phyloP scores from a whole-genome alignment of 805 yeast genomes.

The Kodamaea sagamina region DNA sequence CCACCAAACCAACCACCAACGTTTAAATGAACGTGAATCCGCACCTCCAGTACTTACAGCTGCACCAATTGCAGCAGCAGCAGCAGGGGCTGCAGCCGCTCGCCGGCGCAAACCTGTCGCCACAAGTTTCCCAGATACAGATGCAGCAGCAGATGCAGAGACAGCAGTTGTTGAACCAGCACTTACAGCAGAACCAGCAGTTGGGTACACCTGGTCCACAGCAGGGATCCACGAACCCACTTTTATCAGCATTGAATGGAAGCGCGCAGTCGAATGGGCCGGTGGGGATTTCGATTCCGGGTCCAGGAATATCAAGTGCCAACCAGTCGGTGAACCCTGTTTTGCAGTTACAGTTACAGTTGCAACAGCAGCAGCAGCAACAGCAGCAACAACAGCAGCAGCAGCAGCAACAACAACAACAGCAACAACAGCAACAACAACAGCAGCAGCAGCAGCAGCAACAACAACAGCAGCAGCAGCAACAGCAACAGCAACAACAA shows the following conservation, averaged over 20 bases:
- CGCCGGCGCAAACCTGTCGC: slow-evolving; percentile 28
- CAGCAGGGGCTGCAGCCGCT: slow-evolving; percentile 21
- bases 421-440: slow-evolving; percentile 24
- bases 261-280: slow-evolving; percentile 14
- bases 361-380: slow-evolving; percentile 24
- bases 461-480: slow-evolving; percentile 19
- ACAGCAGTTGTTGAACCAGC: slow-evolving; percentile 36
- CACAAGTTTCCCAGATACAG: slow-evolving; percentile 37
- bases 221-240: slow-evolving; percentile 29
- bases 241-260: slow-evolving; percentile 39
- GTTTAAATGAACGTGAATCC: slow-evolving; percentile 42
- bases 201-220: slow-evolving; percentile 20
- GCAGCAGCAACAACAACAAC: slow-evolving; percentile 24
- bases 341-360: slow-evolving; percentile 34
- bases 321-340: slow-evolving; percentile 28
- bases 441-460: slow-evolving; percentile 25
- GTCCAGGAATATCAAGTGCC: slow-evolving; percentile 10
- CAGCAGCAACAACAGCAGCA: slow-evolving; percentile 26
- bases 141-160: slow-evolving; percentile 37
- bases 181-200: slow-evolving; percentile 26
- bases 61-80: slow-evolving; percentile 31
- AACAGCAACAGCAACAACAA: slow-evolving; percentile 26
- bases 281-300: slow-evolving; percentile 11
- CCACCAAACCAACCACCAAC: neutral
- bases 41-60: slow-evolving; percentile 45